phyloP scores from a whole-genome alignment of 2,329 filamentous ascomycete genomes.

The Calycina herbarum region DNA sequence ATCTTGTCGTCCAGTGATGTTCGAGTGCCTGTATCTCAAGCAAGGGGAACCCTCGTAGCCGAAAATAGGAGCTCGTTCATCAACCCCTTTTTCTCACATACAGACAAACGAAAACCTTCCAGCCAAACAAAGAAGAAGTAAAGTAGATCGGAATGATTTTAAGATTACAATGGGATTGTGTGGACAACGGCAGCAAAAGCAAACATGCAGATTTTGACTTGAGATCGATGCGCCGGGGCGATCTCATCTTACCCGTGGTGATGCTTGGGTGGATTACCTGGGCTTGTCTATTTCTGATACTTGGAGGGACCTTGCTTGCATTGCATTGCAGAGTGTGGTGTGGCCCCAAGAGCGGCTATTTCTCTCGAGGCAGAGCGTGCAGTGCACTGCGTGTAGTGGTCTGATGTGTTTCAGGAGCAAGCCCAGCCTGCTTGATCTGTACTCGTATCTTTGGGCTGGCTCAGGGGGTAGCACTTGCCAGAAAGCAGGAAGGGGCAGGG shows the following conservation, averaged over 20 bases:
- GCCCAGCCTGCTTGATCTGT: neutral
- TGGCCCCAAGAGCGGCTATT: too few species aligned
- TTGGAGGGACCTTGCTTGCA: slow-evolving; percentile 1
- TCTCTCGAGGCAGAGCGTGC: neutral
- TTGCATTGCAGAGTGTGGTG: neutral
- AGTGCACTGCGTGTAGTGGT: neutral
- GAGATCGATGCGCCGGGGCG: neutral
- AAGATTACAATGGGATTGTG: too few species aligned
- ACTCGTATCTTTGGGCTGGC: neutral
- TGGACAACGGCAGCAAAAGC: neutral
- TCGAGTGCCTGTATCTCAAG: too few species aligned
- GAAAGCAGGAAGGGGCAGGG: neutral
- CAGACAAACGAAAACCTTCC: too few species aligned
- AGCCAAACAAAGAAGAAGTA: too few species aligned
- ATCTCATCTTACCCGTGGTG: neutral
- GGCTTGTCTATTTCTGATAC: slow-evolving; percentile 5
- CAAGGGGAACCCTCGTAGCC: too few species aligned
- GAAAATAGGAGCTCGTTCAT: too few species aligned
- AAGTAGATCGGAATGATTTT: too few species aligned
- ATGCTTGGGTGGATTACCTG: neutral
- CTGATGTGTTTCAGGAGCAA: neutral
- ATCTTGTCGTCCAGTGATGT: too few species aligned
- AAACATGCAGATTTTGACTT: neutral
- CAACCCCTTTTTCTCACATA: too few species aligned
- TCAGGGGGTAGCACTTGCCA: neutral